Evolutionary conservation across 805 yeast genomes (phyloP), one percentile per base, ranked within the genome.

Genomic region (Candida namnaoensis): DNA sequence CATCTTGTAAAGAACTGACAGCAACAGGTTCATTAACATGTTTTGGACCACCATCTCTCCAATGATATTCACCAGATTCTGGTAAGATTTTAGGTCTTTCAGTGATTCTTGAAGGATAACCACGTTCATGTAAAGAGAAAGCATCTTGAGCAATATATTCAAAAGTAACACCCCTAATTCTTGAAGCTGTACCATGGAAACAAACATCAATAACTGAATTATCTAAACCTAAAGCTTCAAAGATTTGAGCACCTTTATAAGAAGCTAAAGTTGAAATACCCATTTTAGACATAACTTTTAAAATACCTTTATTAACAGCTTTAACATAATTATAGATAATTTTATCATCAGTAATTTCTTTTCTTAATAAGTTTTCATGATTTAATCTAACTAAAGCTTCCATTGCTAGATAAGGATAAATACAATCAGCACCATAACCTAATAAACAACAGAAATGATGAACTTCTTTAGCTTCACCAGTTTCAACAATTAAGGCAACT

Each of bases 231-330:
- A 91, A 71, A 39, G 96, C 96, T 66, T 91, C 99, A 61, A 93
- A 91, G 58, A 91, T 93, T 70, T 91, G 99, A 27, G 99, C 99
- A 65, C 98, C 98, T 68, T 91, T 91, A 68, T 91, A 91, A n/a
- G 96, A 87, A 11, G 97, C 96, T 61, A 91, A 72, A 28, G 99
- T 93, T 30, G 98, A 90, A 54, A 91, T 93, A 72, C 99, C 99
- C 98, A 91, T 93, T 73, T 93, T 91, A 33, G 97, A 88, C 99
- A 91, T 91, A 45, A 93, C 97, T 71, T 93, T 91, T 54, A 88
- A 70, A 53, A 91, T 82, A 65, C 98, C 98, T 42, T 88, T 83
- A 58, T 91, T 95, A 45, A 86, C 72, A 11, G 97, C 82, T 50
- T 78, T 72, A 59, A 82, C 85, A 68, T 88, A 91, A 70, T 91